Conservation (phyloP, 1,284 basidiomycete species). For the Melampsora allii-populina region DNA sequence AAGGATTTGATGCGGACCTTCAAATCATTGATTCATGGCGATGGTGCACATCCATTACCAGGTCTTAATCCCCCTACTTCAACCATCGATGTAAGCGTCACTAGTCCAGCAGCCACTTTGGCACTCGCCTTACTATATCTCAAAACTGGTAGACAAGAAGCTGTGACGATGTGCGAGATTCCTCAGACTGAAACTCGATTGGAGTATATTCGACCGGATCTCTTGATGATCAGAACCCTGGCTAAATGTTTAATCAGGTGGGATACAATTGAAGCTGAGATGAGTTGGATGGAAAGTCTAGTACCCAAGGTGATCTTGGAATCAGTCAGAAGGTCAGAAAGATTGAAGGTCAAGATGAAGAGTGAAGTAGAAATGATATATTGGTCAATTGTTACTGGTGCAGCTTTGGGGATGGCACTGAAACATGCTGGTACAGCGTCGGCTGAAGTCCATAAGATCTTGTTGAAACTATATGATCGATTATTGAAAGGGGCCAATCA, state of each 20-base stretch:
- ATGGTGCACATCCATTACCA: constrained; percentile 46
- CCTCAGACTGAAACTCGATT: constrained; percentile 74
- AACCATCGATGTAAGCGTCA: constrained; percentile 81
- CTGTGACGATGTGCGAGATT: constrained; percentile 76
- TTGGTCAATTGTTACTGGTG: constrained; percentile 81
- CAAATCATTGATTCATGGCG: constrained; percentile 40
- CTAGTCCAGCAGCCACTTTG: constrained; percentile 83
- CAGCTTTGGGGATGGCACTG: constrained; percentile 83
- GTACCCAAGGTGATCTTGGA: constrained; percentile 68
- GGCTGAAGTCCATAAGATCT: constrained; percentile 75
- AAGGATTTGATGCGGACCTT: constrained; percentile 41
- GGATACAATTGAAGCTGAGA: constrained; percentile 68
- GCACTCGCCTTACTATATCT: constrained; percentile 91
- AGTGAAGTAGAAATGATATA: constrained; percentile 73
- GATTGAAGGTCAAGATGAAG: constrained; percentile 60
- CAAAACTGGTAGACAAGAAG: constrained; percentile 73
- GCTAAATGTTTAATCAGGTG: constrained; percentile 81
- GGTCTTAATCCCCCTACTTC: constrained; percentile 54
- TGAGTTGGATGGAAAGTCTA: constrained; percentile 72
- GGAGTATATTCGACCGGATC: constrained; percentile 80
- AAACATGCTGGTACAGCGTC: constrained; percentile 90
- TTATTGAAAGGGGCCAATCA: constrained; percentile 59
- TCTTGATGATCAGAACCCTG: constrained; percentile 75
- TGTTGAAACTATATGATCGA: constrained; percentile 75
- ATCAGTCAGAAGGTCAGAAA: constrained; percentile 58